Base-by-base conservation (phyloP, 768 basidiomycete species). In the Hortiboletus flavorubellus region DNA sequence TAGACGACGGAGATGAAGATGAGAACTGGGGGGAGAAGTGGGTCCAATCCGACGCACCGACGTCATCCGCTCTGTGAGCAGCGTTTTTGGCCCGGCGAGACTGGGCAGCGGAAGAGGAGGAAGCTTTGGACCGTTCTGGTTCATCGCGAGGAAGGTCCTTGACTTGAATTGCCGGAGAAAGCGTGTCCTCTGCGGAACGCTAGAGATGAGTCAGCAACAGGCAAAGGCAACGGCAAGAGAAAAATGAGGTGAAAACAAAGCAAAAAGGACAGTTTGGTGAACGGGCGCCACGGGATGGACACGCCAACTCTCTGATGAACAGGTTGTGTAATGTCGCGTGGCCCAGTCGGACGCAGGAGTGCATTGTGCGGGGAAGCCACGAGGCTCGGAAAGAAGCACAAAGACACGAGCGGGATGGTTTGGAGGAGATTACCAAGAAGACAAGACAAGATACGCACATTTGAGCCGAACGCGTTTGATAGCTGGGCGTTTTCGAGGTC, bases 1-100 rank as follows among this genome's bases (percentile, higher is more conserved):
- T 90, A 75, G 67, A 65, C 62, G 59, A 51, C 56, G 65, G 58
- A 60, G 7, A 63, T 66, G 52, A 65, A 56, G 46, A 52, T 18
- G 46, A 38, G 59, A 43, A 2, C 37, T 14, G 44, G 47, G 44
- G 58, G 2, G 21, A 21, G 15, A 15, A 18, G 11, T 7, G 51
- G 15, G n/a, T 8, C 15, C 46, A 57, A 63, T 59, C 55, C 46
- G 59, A 81, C 89, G 68, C 64, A 90, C 91, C 89, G 61, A 92
- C 89, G 67, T 94, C 91, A 68, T 93, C 87, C 44, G 90, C 87
- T 60, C 93, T 81, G 73, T 93, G 91, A 54, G 89, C 89, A 30
- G 91, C 92, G 64, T 94, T 94, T 79, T 92, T 93, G 21, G 93
- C 91, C 50, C 93, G 83, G 53, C 93, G 81, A 16, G 89, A 90